These are phyloP conservation scores for Colletotrichum agaves DNA, from an alignment of 2,329 filamentous ascomycete species.

Conservation along the genomic window DNA sequence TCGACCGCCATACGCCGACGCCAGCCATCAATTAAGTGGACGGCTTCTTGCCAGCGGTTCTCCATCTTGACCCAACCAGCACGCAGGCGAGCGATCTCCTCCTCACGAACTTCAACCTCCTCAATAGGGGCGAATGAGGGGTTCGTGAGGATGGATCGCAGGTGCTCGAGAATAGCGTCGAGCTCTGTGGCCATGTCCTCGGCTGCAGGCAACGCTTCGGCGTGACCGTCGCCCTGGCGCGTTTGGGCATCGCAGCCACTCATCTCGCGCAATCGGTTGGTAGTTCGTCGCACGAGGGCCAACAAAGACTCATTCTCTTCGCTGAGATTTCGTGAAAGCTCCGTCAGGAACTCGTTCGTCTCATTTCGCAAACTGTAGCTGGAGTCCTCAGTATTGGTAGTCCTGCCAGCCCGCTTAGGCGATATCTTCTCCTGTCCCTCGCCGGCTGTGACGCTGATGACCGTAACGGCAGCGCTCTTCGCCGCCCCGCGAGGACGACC, in stretches of 20 bases:
- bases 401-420: slow-evolving; percentile 38
- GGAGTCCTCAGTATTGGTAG: slow-evolving; percentile 55
- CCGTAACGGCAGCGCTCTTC: slow-evolving; percentile 64
- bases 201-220: slow-evolving; percentile 49
- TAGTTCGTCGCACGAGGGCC: slow-evolving; percentile 75
- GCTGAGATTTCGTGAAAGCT: slow-evolving; percentile 82
- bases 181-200: slow-evolving; percentile 81
- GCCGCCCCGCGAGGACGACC: slow-evolving; percentile 69
- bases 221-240: slow-evolving; percentile 43
- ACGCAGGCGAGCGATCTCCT: slow-evolving; percentile 85
- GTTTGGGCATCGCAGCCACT: slow-evolving; percentile 61
- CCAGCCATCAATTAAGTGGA: slow-evolving; percentile 93
- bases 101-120: slow-evolving; percentile 91
- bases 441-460: slow-evolving; percentile 68
- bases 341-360: slow-evolving; percentile 90
- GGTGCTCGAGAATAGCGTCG: slow-evolving; percentile 80
- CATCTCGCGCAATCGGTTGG: slow-evolving; percentile 77
- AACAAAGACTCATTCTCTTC: slow-evolving; percentile 92
- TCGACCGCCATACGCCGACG: slow-evolving; percentile 80
- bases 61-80: slow-evolving; percentile 96
- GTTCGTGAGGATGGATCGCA: slow-evolving; percentile 88
- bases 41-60: slow-evolving; percentile 86
- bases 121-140: slow-evolving; percentile 96
- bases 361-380: slow-evolving; percentile 81
- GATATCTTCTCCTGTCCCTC: slow-evolving; percentile 59